phyloP scores from a whole-genome alignment of 176 grass and related monocot genomes.

The Neostapfia colusana region DNA sequence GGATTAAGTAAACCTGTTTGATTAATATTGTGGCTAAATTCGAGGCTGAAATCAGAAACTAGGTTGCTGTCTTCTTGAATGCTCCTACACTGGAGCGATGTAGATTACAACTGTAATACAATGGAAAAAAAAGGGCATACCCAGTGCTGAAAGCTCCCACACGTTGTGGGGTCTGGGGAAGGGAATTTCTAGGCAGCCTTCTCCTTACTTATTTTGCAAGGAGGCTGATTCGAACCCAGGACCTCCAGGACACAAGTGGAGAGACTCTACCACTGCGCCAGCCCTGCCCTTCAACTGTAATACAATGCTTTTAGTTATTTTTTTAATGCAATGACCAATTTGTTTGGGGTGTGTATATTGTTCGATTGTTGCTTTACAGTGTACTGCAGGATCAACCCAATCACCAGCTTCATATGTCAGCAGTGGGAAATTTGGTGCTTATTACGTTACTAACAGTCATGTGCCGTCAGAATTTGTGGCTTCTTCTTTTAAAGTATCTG shows the following conservation, averaged over 20 bases:
- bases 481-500: not conserved
- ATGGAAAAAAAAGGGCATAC: too few relatives aligned
- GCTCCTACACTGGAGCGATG: conserved; percentile 20
- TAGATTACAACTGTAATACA: not conserved
- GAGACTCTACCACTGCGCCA: too few relatives aligned
- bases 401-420: conserved; percentile 11
- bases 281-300: too few relatives aligned
- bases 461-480: conserved; percentile 2
- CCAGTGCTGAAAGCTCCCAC: too few relatives aligned
- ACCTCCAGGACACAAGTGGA: too few relatives aligned
- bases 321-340: not conserved
- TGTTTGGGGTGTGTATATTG: not conserved
- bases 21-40: not conserved
- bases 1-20: not conserved
- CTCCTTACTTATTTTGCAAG: too few relatives aligned
- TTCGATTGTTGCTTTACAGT: too few relatives aligned
- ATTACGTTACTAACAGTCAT: not conserved
- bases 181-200: too few relatives aligned
- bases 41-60: not conserved
- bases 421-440: not conserved
- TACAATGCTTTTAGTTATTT: not conserved
- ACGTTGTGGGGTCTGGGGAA: too few relatives aligned
- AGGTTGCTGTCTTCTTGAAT: conserved; percentile 20
- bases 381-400: not conserved
- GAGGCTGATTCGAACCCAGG: too few relatives aligned